Evolutionary conservation across 371 early-diverging fungal species (phyloP).

Genomic region (Dichotomocladium elegans): DNA sequence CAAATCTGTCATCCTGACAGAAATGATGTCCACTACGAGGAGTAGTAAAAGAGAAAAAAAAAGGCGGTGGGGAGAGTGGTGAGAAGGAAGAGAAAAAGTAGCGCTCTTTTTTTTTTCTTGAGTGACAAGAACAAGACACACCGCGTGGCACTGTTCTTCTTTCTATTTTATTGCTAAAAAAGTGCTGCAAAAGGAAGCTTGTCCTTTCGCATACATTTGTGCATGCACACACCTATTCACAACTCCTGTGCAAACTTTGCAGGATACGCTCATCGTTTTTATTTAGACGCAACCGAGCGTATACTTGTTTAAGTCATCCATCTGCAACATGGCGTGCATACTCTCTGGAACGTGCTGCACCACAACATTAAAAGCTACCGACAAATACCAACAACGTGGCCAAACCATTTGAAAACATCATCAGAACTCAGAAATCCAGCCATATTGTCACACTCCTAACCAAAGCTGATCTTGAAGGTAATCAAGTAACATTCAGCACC

Average conservation of each 20-base stretch:
- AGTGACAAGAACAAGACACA: too few relatives aligned
- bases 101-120: too few relatives aligned
- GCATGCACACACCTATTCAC: neutral
- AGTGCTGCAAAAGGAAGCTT: too few relatives aligned
- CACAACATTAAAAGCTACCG: neutral
- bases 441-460: too few relatives aligned
- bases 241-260: neutral
- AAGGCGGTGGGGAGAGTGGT: neutral
- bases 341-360: neutral
- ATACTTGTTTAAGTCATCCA: neutral
- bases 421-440: too few relatives aligned
- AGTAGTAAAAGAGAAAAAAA: neutral
- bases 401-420: too few relatives aligned
- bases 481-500: too few relatives aligned
- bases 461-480: too few relatives aligned
- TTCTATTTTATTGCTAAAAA: too few relatives aligned
- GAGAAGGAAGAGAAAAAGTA: neutral
- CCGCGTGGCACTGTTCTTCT: too few relatives aligned
- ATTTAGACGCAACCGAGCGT: neutral
- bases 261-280: neutral
- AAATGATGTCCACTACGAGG: neutral
- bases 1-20: slow-evolving; percentile 25
- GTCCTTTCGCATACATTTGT: too few relatives aligned
- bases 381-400: too few relatives aligned
- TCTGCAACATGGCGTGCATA: neutral